Evolutionary conservation across 169 alveolate species (phyloP).

Genomic region (Babesia ovis): DNA sequence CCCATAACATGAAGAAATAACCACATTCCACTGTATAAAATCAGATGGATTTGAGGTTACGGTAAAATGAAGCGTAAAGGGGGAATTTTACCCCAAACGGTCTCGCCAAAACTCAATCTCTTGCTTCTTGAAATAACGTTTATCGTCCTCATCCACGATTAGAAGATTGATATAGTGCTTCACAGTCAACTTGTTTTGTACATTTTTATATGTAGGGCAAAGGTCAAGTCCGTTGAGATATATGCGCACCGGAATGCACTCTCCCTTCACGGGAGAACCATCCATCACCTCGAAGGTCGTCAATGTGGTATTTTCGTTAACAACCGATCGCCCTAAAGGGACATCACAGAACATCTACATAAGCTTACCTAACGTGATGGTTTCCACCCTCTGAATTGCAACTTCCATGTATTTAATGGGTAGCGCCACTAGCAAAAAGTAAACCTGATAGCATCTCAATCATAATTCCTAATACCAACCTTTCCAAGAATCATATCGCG

Average conservation of each 20-base stretch:
- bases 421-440: conserved; percentile 95
- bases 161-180: conserved; percentile 95
- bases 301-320: conserved; percentile 93
- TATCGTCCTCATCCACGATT: conserved; percentile 98
- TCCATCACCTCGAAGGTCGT: conserved; percentile 99
- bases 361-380: conserved; percentile 44
- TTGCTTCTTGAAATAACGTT: conserved; percentile 93
- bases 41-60: too few species aligned
- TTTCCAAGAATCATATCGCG: conserved; percentile 97
- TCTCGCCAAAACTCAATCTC: conserved; percentile 97
- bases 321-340: conserved; percentile 61
- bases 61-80: too few species aligned
- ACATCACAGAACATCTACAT: not conserved
- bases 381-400: conserved; percentile 77
- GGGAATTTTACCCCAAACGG: conserved; percentile 81
- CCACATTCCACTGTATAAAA: too few species aligned
- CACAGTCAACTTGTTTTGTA: conserved; percentile 93
- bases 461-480: conserved; percentile 59
- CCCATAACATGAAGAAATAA: too few species aligned
- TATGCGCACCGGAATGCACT: conserved; percentile 94
- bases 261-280: conserved; percentile 97
- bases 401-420: conserved; percentile 97
- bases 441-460: conserved; percentile 54
- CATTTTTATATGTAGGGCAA: conserved; percentile 96
- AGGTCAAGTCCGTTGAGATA: conserved; percentile 95